Conservation (phyloP, 805 yeast genomes). For the Candida tallmaniae region DNA sequence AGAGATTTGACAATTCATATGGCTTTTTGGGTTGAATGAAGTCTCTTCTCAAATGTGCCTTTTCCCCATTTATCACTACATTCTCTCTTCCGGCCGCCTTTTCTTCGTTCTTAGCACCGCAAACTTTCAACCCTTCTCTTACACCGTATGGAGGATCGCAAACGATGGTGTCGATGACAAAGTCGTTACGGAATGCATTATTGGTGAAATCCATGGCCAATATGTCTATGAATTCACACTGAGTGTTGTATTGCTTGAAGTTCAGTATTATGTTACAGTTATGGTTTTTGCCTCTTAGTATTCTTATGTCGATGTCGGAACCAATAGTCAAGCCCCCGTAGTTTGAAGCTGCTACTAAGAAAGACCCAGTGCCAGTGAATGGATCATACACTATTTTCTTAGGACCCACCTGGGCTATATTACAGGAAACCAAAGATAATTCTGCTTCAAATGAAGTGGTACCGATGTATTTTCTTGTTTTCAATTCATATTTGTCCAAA, state of each 20-base stretch:
- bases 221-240: slow-evolving; percentile 61
- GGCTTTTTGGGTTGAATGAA: slow-evolving; percentile 93
- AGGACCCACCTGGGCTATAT: slow-evolving; percentile 68
- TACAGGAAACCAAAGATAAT: slow-evolving; percentile 79
- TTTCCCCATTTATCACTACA: slow-evolving; percentile 70
- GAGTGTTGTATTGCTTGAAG: slow-evolving; percentile 68
- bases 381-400: slow-evolving; percentile 84
- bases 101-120: slow-evolving; percentile 73
- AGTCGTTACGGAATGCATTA: slow-evolving; percentile 62
- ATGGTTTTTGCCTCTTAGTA: slow-evolving; percentile 63
- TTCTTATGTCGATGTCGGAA: slow-evolving; percentile 85
- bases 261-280: slow-evolving; percentile 54
- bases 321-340: slow-evolving; percentile 81
- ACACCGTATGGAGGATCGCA: slow-evolving; percentile 99
- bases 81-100: slow-evolving; percentile 70
- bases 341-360: slow-evolving; percentile 80
- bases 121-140: slow-evolving; percentile 88
- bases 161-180: slow-evolving; percentile 72
- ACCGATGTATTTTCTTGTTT: slow-evolving; percentile 82
- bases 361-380: slow-evolving; percentile 95
- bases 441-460: slow-evolving; percentile 98
- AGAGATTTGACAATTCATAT: slow-evolving; percentile 68
- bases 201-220: slow-evolving; percentile 94
- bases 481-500: slow-evolving; percentile 75
- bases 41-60: slow-evolving; percentile 72